Evolutionary conservation across 352 stramenopile genomes (phyloP).

Genomic region (Phytopythium sindhum): DNA sequence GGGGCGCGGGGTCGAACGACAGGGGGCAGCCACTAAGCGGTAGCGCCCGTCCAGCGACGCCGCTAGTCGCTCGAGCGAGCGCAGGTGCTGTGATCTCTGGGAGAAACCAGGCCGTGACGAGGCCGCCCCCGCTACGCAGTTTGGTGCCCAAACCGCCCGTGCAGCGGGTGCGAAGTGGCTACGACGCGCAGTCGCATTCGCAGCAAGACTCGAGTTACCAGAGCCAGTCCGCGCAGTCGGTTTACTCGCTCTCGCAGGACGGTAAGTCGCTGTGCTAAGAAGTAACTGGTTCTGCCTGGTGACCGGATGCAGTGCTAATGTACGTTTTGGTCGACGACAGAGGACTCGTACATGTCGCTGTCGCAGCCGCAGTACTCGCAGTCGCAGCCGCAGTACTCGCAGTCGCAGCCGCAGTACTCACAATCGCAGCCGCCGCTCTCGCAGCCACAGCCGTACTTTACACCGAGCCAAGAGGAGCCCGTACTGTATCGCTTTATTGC

Average conservation of each 20-base stretch:
- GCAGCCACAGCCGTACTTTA: constrained; percentile 31
- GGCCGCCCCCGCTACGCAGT: not conserved
- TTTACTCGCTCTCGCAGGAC: constrained; percentile 26
- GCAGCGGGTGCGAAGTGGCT: not conserved
- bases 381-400: constrained; percentile 32
- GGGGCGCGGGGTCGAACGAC: not conserved
- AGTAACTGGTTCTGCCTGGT: not conserved
- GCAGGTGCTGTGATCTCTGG: not conserved
- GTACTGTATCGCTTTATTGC: not conserved
- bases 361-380: constrained; percentile 43
- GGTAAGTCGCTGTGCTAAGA: constrained; percentile 9
- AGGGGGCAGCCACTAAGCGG: no score
- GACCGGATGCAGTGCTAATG: no score
- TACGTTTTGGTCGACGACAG: constrained; percentile 3
- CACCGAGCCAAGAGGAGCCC: constrained; percentile 22
- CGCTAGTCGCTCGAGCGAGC: not conserved
- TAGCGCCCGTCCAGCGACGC: not conserved
- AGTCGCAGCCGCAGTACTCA: constrained; percentile 31
- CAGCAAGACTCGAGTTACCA: constrained; percentile 2
- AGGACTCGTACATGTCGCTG: constrained; percentile 33
- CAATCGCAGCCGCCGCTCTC: constrained; percentile 33
- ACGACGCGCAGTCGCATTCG: not conserved
- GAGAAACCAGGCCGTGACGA: not conserved
- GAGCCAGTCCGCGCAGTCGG: constrained; percentile 12
- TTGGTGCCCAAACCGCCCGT: not conserved